phyloP scores from a whole-genome alignment of 352 stramenopile genomes.

The Phytophthora megakarya region DNA sequence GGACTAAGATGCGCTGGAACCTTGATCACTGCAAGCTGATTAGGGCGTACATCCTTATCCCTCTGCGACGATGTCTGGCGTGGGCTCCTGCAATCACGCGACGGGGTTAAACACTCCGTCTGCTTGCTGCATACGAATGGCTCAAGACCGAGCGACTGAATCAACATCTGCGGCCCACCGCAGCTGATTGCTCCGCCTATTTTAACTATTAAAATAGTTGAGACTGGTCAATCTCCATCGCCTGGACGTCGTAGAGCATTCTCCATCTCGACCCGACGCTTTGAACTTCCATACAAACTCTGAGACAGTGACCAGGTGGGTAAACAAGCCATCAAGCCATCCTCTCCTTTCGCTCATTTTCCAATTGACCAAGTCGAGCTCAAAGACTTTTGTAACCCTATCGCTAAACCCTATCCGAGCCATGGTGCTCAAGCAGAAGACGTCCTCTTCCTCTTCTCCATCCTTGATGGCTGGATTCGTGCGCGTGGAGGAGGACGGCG shows the following conservation, averaged over 20 bases:
- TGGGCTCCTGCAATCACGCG: constrained; percentile 11
- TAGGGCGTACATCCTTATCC: background rate
- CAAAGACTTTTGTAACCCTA: background rate
- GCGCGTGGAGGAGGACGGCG: constrained; percentile 54
- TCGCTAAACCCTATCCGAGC: background rate
- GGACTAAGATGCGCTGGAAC: background rate
- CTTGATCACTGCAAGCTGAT: background rate
- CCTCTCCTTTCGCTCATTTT: constrained; percentile 8
- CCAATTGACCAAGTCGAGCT: constrained; percentile 13
- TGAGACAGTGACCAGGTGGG: constrained; percentile 20
- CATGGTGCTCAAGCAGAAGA: constrained; percentile 23
- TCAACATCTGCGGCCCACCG: background rate
- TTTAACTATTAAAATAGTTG: too few species aligned
- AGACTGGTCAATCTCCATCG: background rate
- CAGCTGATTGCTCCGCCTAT: constrained; percentile 18
- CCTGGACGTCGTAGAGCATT: background rate
- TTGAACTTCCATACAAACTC: constrained; percentile 23
- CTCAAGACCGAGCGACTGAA: background rate
- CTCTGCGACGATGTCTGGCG: constrained; percentile 20
- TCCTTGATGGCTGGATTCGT: constrained; percentile 54
- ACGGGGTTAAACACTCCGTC: background rate
- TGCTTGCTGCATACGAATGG: constrained; percentile 10
- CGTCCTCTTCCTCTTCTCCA: constrained; percentile 5
- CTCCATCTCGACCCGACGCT: constrained; percentile 6
- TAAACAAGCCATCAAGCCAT: constrained; percentile 22